phyloP scores from a whole-genome alignment of 2,329 filamentous ascomycete species.

The Diplodia scrobiculata region DNA sequence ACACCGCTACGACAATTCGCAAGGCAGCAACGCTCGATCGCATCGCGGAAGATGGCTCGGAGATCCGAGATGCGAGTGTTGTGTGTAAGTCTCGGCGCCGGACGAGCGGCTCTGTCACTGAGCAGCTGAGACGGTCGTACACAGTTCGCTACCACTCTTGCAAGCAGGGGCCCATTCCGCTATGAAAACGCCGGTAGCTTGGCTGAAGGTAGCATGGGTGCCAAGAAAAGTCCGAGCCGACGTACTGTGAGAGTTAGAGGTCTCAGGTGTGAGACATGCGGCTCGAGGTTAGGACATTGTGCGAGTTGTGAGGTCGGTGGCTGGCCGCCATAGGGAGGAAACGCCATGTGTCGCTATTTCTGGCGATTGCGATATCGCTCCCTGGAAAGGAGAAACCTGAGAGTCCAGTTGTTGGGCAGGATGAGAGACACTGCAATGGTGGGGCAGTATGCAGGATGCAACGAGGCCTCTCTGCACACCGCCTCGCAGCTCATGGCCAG shows the following conservation, averaged over 20 bases:
- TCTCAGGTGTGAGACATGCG: background rate
- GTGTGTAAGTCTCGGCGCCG: background rate
- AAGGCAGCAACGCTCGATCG: background rate
- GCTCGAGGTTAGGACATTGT: background rate
- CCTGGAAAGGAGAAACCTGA: background rate
- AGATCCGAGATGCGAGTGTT: background rate
- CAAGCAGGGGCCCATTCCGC: background rate
- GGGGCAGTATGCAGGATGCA: background rate
- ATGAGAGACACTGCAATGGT: background rate
- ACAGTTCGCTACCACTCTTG: background rate
- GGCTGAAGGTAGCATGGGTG: background rate
- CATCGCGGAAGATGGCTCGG: background rate
- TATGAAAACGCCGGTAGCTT: background rate
- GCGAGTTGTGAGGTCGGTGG: background rate
- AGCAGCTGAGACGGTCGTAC: background rate
- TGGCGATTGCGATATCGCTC: background rate
- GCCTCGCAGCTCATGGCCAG: background rate
- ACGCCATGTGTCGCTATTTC: background rate
- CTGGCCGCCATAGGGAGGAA: background rate
- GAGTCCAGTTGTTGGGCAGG: background rate
- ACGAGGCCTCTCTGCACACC: slow-evolving; percentile 1
- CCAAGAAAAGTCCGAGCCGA: background rate
- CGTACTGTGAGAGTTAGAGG: background rate
- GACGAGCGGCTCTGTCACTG: background rate
- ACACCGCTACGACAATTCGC: background rate